phyloP scores from a whole-genome alignment of 805 yeast genomes.

The Candida khao-thaluensis region DNA sequence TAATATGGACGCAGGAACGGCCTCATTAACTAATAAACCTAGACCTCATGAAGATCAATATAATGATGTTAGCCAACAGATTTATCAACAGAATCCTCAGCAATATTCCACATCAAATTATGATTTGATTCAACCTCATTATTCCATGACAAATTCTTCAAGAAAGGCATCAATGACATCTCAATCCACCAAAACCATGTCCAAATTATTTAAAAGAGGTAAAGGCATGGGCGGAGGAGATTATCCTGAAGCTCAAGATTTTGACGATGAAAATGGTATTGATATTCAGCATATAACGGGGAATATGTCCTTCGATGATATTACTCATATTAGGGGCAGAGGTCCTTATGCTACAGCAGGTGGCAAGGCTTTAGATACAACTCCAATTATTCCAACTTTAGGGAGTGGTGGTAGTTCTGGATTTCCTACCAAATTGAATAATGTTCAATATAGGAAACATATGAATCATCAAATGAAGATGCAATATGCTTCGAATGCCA shows the following conservation, averaged over 20 bases:
- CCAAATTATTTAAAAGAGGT: constrained; percentile 43
- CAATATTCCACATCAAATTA: constrained; percentile 12
- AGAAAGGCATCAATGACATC: constrained; percentile 41
- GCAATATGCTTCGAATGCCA: constrained; percentile 47
- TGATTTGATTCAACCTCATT: constrained; percentile 7
- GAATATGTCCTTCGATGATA: constrained; percentile 59
- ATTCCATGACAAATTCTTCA: constrained; percentile 11
- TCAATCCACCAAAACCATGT: constrained; percentile 35
- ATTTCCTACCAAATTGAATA: constrained; percentile 35
- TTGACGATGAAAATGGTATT: constrained; percentile 39
- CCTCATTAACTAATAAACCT: constrained; percentile 14
- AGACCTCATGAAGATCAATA: constrained; percentile 4
- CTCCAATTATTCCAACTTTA: constrained; percentile 75
- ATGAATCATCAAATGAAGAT: constrained; percentile 66
- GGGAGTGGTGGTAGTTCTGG: constrained; percentile 28
- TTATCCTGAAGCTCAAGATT: constrained; percentile 22
- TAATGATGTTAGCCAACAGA: constrained; percentile 6
- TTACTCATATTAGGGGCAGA: constrained; percentile 60
- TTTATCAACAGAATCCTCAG: constrained; percentile 9
- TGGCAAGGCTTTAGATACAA: constrained; percentile 46
- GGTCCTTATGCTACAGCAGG: constrained; percentile 59
- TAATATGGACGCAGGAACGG: constrained; percentile 25
- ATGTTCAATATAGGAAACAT: constrained; percentile 66
- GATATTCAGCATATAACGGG: constrained; percentile 36
- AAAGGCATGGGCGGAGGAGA: constrained; percentile 24